Base-by-base conservation (phyloP, 208 protist genomes). In the Leishmania mexicana region DNA sequence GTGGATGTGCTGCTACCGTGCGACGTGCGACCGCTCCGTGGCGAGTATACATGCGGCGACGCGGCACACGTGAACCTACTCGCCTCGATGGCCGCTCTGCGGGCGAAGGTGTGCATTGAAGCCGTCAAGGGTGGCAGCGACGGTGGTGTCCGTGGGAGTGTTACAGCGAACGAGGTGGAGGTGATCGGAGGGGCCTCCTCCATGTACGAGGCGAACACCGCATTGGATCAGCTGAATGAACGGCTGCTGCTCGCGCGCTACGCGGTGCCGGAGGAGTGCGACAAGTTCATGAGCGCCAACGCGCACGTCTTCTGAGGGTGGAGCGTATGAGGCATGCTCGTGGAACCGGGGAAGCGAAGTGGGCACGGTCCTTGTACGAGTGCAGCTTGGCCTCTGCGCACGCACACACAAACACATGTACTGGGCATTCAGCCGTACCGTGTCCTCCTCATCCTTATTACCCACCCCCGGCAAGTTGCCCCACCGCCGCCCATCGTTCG, bases 171-270 rank as follows among this genome's bases (percentile, higher is more conserved):
- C 17, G 38, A 31, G 31, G 8, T 35, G 38, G 57, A 38, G 54
- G 17, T 49, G 45, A 13, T 28, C 3, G 40, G 15, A 11, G 38
- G 40, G 3, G n/a, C 72, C 3, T 49, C 72, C n/a, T 78, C 75
- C 54, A 81, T 87, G 71, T 76, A 72, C 64, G 72, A 80, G 49
- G 76, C 60, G 24, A 83, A 84, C 62, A 71, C 79, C 40, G 78
- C 80, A 19, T 40, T 87, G 45, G 77, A 84, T 60, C 75, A 84
- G 35, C 80, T 81, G 72, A 80, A 88, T 60, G 91, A 95, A 64
- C 53, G 76, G 40, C 75, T 90, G 49, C 67, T 90, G 47, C 79
- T 95, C 54, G 86, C 89, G 8, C 87, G 90, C 70, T 86, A 87
- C 58, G 67, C 83, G 31, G 78, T 95, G 51, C 89, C 92, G 35